Evolutionary conservation across 345 rosid species (phyloP).

Genomic region (Gossypium australe): DNA sequence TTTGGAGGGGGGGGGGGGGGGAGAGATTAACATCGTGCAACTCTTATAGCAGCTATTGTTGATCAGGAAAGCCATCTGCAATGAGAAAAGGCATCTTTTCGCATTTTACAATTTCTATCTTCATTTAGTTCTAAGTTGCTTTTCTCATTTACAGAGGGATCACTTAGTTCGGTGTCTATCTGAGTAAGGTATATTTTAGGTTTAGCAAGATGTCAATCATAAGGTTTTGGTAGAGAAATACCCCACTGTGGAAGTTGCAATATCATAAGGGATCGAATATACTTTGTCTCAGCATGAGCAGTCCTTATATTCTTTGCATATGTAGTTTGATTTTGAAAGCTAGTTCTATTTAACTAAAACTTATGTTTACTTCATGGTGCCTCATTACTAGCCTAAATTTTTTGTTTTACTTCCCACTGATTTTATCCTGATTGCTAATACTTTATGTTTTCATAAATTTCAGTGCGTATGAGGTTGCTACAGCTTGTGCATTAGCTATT

Average conservation of each 20-base stretch:
- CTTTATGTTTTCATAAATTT: constrained; percentile 19
- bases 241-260: background rate
- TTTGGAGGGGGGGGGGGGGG: no score
- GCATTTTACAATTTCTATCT: background rate
- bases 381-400: background rate
- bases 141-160: background rate
- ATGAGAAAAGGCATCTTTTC: background rate
- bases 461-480: constrained; percentile 98
- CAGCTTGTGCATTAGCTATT: constrained; percentile 95
- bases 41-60: background rate
- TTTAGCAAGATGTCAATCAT: background rate
- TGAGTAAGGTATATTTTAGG: background rate
- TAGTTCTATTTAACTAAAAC: background rate
- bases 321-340: constrained; percentile 1
- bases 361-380: background rate
- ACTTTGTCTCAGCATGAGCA: background rate
- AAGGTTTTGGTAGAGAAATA: background rate
- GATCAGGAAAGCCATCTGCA: background rate
- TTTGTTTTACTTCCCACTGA: background rate
- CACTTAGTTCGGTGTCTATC: background rate
- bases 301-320: background rate
- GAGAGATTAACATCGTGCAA: background rate
- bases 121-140: background rate
- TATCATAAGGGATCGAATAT: background rate
- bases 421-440: constrained; percentile 6